Evolutionary conservation across 345 rosid species (phyloP).

Genomic region (thale cress (Arabidopsis thaliana)): DNA sequence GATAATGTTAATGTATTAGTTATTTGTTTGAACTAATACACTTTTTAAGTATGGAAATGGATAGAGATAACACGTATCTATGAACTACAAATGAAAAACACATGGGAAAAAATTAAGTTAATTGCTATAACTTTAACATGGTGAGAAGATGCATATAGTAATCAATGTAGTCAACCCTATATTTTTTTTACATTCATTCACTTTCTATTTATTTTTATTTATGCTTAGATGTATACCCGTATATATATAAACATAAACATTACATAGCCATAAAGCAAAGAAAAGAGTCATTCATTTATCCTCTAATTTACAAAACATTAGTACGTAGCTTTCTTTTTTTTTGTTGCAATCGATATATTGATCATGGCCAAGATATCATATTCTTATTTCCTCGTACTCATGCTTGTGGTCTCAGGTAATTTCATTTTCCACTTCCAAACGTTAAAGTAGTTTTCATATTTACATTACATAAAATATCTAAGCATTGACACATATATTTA

Average conservation of each 20-base stretch:
- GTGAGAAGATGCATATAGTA: not conserved
- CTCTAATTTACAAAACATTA: not conserved
- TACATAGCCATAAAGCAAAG: not conserved
- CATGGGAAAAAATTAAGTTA: not conserved
- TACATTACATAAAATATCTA: not conserved
- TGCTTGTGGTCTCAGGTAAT: slow-evolving; percentile 27
- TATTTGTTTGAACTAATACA: not conserved
- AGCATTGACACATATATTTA: not conserved
- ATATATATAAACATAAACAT: not conserved
- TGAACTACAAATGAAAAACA: not conserved
- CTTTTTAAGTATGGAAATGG: not conserved
- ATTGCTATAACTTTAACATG: not conserved
- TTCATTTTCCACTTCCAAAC: not conserved
- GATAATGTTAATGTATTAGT: not conserved
- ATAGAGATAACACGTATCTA: not conserved
- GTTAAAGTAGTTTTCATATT: not conserved
- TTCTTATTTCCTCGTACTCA: slow-evolving; percentile 23
- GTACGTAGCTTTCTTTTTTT: not conserved
- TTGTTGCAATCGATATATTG: not conserved
- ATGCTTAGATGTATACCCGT: not conserved
- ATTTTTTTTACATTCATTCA: not conserved
- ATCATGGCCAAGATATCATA: slow-evolving; percentile 26
- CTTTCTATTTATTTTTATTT: not conserved
- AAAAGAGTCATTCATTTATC: not conserved
- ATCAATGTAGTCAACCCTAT: not conserved